Percentiles rank a stretch among this genome's conserved stretches.
Evolutionary conservation across 1,139 yeast genomes (phyloP).

Genomic region (Yamadazyma blattariae): DNA sequence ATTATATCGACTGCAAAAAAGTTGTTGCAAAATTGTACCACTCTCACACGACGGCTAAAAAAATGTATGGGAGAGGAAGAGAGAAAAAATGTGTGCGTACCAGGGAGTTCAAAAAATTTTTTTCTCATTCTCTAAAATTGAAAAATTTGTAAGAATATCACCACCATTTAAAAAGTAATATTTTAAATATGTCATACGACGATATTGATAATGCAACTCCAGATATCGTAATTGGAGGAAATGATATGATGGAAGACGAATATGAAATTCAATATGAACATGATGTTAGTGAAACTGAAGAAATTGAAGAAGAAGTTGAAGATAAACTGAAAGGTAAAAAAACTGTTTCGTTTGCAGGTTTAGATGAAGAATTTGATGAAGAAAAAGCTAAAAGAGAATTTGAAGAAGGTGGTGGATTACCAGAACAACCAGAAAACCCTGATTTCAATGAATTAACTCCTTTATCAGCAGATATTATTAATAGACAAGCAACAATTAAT

Average conservation of each 20-base stretch:
- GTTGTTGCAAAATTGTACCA: no score
- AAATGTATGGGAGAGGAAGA: no score
- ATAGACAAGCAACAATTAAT: constrained; percentile 98
- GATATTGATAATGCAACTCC: constrained; percentile 87
- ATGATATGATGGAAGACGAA: constrained; percentile 39
- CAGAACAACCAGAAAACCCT: constrained; percentile 91
- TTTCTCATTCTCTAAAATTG: background rate
- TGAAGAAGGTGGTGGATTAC: constrained; percentile 97
- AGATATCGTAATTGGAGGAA: constrained; percentile 78
- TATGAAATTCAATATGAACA: constrained; percentile 38
- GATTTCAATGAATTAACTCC: constrained; percentile 80
- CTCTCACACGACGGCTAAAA: background rate
- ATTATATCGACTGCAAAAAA: no score
- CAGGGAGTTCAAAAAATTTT: constrained; percentile 1
- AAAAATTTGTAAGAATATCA: constrained; percentile 1
- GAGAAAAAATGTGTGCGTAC: background rate
- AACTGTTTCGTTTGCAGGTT: constrained; percentile 79
- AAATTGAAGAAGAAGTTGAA: constrained; percentile 37
- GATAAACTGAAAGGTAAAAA: constrained; percentile 49
- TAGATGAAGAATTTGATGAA: constrained; percentile 62
- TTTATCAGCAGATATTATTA: constrained; percentile 89
- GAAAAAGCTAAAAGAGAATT: constrained; percentile 74
- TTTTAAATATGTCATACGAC: constrained; percentile 48
- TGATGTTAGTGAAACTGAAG: constrained; percentile 49
- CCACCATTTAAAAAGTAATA: no score